Evolutionary conservation across 1,284 basidiomycete genomes (phyloP), one percentile per base, ranked within the genome.

Genomic region (Cryptococcus wingfieldii): DNA sequence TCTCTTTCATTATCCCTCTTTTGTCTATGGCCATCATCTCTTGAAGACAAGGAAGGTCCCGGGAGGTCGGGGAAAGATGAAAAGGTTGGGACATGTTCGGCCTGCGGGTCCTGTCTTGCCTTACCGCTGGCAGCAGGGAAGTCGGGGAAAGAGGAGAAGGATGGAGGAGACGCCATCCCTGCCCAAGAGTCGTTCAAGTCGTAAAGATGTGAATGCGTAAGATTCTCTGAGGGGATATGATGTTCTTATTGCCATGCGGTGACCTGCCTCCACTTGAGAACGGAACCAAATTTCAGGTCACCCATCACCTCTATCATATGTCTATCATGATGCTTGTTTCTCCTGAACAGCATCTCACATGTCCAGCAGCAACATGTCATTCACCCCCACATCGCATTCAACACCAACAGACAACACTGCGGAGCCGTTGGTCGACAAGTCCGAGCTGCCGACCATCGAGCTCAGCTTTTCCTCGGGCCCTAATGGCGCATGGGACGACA

Each of bases 401-500:
- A 16, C 13, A 25, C 9, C 25, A 9, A n/a, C 23, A n/a, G 41
- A 42, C n/a, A 42, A 42, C 16, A 7, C 27, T 4, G 12, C 18
- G 5, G 19, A 53, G 19, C 16, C 43, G 31, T 9, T n/a, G 7
- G 13, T 46, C 25, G 46, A 23, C n/a, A 10, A n/a, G 18, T 19
- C 34, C 23, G 18, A 25, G 25, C 23, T 52, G 39, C 47, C 49
- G 18, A 48, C 56, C 9, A 54, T 65, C 47, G 27, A 57, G 28
- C 54, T 65, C 8, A 58, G 61, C 31, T 63, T 65, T 47, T 48
- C 56, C 10, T 56, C 51, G n/a, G 50, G 51, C 4, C 49, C 53
- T 3, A 58, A 55, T 19, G 67, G 63, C 1, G 70, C 69, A 37
- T 77, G 76, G 76, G 76, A 77, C 54, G 76, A 77, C 60, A 50